Evolutionary conservation across 495 filamentous ascomycete genomes (phyloP), one percentile per base, ranked within the genome.

Genomic region (Diplogelasinospora grovesii): DNA sequence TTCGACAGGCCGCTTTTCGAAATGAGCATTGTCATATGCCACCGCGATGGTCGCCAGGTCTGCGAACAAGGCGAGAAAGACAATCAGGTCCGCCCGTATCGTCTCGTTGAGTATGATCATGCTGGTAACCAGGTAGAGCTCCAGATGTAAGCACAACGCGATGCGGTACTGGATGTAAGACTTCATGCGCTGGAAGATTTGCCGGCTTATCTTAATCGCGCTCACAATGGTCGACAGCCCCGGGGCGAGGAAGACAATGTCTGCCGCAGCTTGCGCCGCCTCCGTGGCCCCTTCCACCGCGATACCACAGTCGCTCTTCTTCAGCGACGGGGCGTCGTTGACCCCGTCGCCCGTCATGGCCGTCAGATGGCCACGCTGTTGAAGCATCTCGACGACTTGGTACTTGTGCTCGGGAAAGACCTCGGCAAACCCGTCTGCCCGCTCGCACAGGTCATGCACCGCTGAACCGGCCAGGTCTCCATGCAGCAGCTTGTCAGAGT

Each of bases 321-420:
- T 96, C 39, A 96, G 71, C 25, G 89, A 95, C 22, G 89, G 89
- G 34, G 89, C 89, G 66, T 96, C 89, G 66, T 96, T 96, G 61
- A 96, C 89, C 75, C 89, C 89, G 57, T 96, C 89, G 69, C 89
- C 89, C 65, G 89, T 96, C 89, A 96, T 96, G 53, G 89, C 89
- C 64, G 92, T 89, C 27, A 95, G 73, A 73, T 94, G 89, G 52
- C 89, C 89, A 73, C 89, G 85, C 68, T 95, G 85, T 66, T 96
- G 89, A 21, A 96, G 81, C 68, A 95, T 93, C 65, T 94, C 85
- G 50, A 96, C 89, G 56, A 96, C 89, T 50, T 94, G 88, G 67
- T 90, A 94, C 74, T 96, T 96, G 72, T 96, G 89, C 66, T 96
- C 86, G 41, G 89, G 89, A 74, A 94, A 96, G 28, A 95, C 89